Conservation (phyloP, 352 stramenopile species). For the Globisporangium takayamanum region DNA sequence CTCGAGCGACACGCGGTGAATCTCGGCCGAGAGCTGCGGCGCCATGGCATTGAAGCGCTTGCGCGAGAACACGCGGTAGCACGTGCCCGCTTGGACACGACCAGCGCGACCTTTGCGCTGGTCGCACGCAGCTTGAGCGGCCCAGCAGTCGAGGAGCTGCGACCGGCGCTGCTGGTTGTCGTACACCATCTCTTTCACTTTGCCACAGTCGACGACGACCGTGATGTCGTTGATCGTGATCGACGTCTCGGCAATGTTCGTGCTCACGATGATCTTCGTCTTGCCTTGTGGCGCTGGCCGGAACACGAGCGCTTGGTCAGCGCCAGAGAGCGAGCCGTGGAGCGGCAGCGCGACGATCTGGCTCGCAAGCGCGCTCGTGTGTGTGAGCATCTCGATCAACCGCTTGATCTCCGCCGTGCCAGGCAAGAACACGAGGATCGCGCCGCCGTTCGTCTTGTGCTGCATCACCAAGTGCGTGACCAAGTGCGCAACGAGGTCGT, state of each 20-base stretch:
- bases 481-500: constrained; percentile 87
- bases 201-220: constrained; percentile 79
- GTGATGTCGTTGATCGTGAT: constrained; percentile 89
- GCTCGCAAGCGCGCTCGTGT: constrained; percentile 18
- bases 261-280: constrained; percentile 84
- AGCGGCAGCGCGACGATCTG: constrained; percentile 66
- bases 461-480: constrained; percentile 65
- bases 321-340: constrained; percentile 65
- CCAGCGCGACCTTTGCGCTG: constrained; percentile 81
- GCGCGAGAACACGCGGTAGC: constrained; percentile 72
- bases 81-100: constrained; percentile 70
- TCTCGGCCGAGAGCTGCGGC: constrained; percentile 76
- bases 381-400: constrained; percentile 61
- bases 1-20: constrained; percentile 82
- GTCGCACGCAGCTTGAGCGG: constrained; percentile 70
- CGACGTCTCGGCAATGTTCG: constrained; percentile 87
- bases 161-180: constrained; percentile 61
- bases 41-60: constrained; percentile 57
- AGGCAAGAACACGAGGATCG: constrained; percentile 81
- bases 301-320: constrained; percentile 75
- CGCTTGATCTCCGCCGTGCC: constrained; percentile 82
- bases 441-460: constrained; percentile 22
- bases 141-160: constrained; percentile 78
- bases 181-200: constrained; percentile 89
- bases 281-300: constrained; percentile 47